Evolutionary conservation across 257 asterid genomes (phyloP), one percentile per base, ranked within the genome.

Genomic region (Solanum etuberosum): DNA sequence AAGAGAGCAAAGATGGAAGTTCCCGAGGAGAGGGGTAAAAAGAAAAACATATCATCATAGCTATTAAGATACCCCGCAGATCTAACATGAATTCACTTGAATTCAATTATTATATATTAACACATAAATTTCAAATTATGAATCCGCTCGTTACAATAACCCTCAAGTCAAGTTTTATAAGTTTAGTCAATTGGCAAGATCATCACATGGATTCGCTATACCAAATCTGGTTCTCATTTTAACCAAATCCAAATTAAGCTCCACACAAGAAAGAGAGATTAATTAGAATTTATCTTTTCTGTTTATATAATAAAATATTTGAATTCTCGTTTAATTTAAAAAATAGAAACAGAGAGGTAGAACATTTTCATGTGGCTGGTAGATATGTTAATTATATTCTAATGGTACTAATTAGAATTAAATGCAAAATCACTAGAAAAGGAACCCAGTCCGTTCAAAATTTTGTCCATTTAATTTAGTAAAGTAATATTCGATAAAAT

Each of bases 181-280:
- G 35, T 80, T 46, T 18, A 80, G 42, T 42, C 34, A 80, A 78
- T 78, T 18, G n/a, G 29, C 42, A 27, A 29, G 85, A 80, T 18
- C 67, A 46, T 46, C 7, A n/a, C 29, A 32, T 80, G 68, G 85
- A 80, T 80, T 80, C 25, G 25, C 7, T 46, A 78, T 78, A 4
- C 65, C 40, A 46, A 27, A 78, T 40, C 84, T 78, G 42, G 4
- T 46, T 29, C 48, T 9, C n/a, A 16, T 46, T 80, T 46, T 25
- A 46, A 48, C 68, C 68, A 16, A 80, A 80, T 80, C 27, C 42
- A 80, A 80, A 80, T 80, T 80, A 48, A 46, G 40, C 37, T 5
- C 67, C 61, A 46, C 11, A 80, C 42, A 29, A 46, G 42, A 80
- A 80, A 80, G 67, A 43, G 38, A 27, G 20, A 48, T 10, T 18